Conservation (phyloP, 1,284 basidiomycete genomes). For the Microstroma glucosiphilum region DNA sequence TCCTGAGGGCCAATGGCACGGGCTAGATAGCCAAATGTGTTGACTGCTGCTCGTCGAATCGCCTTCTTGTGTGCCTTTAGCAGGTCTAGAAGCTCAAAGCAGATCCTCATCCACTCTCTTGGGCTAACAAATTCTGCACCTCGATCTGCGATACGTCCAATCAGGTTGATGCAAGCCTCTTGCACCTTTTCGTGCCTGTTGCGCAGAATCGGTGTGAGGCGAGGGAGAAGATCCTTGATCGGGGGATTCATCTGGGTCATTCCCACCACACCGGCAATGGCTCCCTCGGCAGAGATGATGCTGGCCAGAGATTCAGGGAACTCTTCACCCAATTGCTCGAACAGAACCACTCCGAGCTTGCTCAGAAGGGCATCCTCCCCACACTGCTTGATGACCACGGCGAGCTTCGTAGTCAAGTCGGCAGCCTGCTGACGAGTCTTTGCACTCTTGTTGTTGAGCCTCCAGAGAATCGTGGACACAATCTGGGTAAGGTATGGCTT, state of each 20-base stretch:
- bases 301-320: conserved; percentile 94
- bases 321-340: conserved; percentile 98
- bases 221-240: conserved; percentile 93
- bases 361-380: conserved; percentile 91
- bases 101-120: conserved; percentile 99
- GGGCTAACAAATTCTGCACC: conserved; percentile 97
- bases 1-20: conserved; percentile 99
- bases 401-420: conserved; percentile 86
- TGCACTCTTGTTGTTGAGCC: conserved; percentile 96
- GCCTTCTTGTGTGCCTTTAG: conserved; percentile 99
- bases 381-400: conserved; percentile 96
- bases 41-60: conserved; percentile 95
- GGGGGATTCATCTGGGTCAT: conserved; percentile 99
- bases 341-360: conserved; percentile 92
- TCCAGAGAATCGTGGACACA: conserved; percentile 98
- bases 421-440: conserved; percentile 98
- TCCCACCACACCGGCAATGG: conserved; percentile 98
- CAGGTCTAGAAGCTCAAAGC: conserved; percentile 93
- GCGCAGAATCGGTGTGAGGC: conserved; percentile 97
- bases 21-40: conserved; percentile 98
- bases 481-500: conserved; percentile 98
- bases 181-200: conserved; percentile 99
- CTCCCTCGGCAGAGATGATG: conserved; percentile 96
- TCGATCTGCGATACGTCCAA: conserved; percentile 98
- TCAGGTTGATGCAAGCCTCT: conserved; percentile 98